Evolutionary conservation across 306 rosid species (phyloP).

Genomic region (Cucumis hystrix): DNA sequence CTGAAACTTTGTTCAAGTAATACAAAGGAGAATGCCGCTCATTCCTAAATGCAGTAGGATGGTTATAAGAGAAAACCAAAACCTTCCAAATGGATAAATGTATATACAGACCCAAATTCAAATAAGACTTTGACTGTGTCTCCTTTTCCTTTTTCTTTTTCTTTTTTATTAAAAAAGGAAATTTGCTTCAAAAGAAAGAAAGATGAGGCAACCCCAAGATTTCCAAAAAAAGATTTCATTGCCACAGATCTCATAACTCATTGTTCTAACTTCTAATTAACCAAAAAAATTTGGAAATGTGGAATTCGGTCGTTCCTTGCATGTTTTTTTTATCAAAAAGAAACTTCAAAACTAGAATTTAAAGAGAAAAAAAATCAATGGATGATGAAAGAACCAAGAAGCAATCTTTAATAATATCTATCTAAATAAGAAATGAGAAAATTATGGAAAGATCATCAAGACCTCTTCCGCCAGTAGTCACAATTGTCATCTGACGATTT

Average conservation of each 20-base stretch:
- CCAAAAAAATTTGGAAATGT: background rate
- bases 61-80: background rate
- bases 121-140: background rate
- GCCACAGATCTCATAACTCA: background rate
- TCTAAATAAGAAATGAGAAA: background rate
- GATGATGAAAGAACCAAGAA: background rate
- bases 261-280: background rate
- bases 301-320: background rate
- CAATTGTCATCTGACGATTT: constrained; percentile 47
- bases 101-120: background rate
- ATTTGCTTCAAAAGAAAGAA: background rate
- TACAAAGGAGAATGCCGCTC: background rate
- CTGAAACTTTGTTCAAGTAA: background rate
- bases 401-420: background rate
- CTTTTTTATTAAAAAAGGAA: background rate
- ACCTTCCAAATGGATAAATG: background rate
- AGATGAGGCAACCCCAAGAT: background rate
- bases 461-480: constrained; percentile 58
- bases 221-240: too few relatives aligned
- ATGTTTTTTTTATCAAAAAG: background rate
- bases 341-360: background rate
- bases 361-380: background rate
- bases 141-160: background rate
- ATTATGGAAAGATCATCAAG: constrained; percentile 6
- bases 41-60: background rate